Percentiles rank a stretch among this genome's conserved stretches.
phyloP scores from a whole-genome alignment of 192 early-diverging fungal genomes.

The Coemansia sp. region DNA sequence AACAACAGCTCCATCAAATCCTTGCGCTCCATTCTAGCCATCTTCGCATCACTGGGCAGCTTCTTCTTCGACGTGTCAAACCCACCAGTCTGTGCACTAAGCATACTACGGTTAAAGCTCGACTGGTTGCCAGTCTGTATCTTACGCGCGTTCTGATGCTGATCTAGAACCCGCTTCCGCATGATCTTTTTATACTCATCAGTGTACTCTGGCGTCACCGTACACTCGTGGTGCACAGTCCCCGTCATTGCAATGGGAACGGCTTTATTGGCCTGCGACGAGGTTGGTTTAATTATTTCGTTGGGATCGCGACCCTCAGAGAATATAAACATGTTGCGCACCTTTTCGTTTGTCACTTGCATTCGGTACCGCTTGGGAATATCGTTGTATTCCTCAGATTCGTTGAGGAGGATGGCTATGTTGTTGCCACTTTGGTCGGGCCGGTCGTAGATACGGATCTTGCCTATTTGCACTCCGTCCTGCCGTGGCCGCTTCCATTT shows the following conservation, averaged over 20 bases:
- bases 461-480: conserved; percentile 76
- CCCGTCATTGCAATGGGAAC: conserved; percentile 63
- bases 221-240: conserved; percentile 76
- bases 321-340: conserved; percentile 81
- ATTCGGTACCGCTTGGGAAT: conserved; percentile 88
- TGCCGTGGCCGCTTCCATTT: conserved; percentile 73
- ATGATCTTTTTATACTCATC: conserved; percentile 70
- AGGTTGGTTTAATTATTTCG: conserved; percentile 51
- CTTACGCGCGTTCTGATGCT: conserved; percentile 42
- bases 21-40: conserved; percentile 81
- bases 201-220: conserved; percentile 64
- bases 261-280: conserved; percentile 49
- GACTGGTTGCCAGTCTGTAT: conserved; percentile 28
- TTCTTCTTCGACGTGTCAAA: conserved; percentile 56
- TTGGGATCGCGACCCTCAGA: conserved; percentile 60
- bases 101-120: conserved; percentile 53
- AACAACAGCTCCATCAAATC: conserved; percentile 88
- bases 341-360: conserved; percentile 67
- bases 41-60: conserved; percentile 68
- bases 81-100: conserved; percentile 39
- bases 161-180: conserved; percentile 65
- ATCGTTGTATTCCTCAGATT: conserved; percentile 61
- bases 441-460: conserved; percentile 74
- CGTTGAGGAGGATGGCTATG: conserved; percentile 73
- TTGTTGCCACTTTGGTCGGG: conserved; percentile 58